Evolutionary conservation across 176 grass and related monocot genomes (phyloP), one percentile per base, ranked within the genome.

Genomic region (Saccharum spontaneum): DNA sequence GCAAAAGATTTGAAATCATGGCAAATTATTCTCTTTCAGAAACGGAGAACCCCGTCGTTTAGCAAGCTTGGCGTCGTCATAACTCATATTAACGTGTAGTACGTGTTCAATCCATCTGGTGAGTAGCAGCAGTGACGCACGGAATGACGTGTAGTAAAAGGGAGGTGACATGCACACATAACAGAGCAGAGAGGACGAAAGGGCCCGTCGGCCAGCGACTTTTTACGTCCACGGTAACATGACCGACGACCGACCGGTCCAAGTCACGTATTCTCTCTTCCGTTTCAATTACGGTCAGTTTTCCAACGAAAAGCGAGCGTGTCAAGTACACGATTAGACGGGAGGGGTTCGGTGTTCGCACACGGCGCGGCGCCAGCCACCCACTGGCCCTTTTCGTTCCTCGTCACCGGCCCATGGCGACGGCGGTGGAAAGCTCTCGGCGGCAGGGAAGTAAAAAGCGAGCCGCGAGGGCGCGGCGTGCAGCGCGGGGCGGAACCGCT

Each of bases 401-500:
- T 70, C 50, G 34, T 40, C 31, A 8, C 24, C 61, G 43, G 69
- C 1, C 3, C 24, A 74, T 70, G 52, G 83, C 18, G 83, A 89
- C 77, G 62, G 62, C 68, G 76, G 87, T 77, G 66, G 62, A 90
- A 73, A 73, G 70, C 71, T 30, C 44, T 74, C 71, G 57, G 57
- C 57, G 57, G 57, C 57, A 8, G 57, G 17, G 57, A 24, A 24
- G 57, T 59, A 11, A 61, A 61, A 61, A 61, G 57, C 57, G 57
- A 22, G 54, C 0, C 54, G 18, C 45, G 71, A 22, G 40, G 20
- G 44, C 44, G 15, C 44, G 44, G 84, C 73, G 79, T 78, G 83
- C 72, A 30, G 26, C 20, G 39, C 31, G 11, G 38, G 22, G 39
- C 10, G 10, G 41, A 24, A 17, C 50, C 79, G 79, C 69, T 41